Evolutionary conservation across 1,284 basidiomycete species (phyloP).

Genomic region (Pulchroboletus neoregius): DNA sequence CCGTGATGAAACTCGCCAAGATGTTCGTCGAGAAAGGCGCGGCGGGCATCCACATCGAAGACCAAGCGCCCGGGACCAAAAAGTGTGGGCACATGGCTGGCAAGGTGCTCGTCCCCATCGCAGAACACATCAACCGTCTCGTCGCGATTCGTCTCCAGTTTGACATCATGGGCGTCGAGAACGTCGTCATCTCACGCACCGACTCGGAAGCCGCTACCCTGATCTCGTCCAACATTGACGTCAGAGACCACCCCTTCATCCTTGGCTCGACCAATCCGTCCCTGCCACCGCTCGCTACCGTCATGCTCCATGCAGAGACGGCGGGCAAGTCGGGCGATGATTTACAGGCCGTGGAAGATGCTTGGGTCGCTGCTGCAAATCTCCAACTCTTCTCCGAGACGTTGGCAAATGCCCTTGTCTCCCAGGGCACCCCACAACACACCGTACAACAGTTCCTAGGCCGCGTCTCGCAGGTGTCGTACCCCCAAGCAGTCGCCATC

Average conservation of each 20-base stretch:
- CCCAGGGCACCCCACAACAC: constrained; percentile 52
- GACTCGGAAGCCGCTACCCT: constrained; percentile 94
- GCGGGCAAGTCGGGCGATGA: constrained; percentile 77
- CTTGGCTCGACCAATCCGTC: constrained; percentile 83
- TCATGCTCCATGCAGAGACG: constrained; percentile 83
- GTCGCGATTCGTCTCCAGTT: constrained; percentile 66
- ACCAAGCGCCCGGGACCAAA: constrained; percentile 81
- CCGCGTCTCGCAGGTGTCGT: constrained; percentile 64
- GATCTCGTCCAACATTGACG: constrained; percentile 95
- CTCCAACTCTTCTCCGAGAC: constrained; percentile 77
- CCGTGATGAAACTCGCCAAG: constrained; percentile 76
- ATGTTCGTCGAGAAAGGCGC: constrained; percentile 81
- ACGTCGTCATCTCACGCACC: constrained; percentile 73
- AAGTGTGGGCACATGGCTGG: constrained; percentile 85
- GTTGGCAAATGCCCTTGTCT: constrained; percentile 68
- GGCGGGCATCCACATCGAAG: constrained; percentile 79
- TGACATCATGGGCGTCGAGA: constrained; percentile 63
- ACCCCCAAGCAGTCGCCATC: constrained; percentile 66
- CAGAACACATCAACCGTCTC: constrained; percentile 78
- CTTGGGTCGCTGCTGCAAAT: constrained; percentile 77
- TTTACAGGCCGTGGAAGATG: constrained; percentile 84
- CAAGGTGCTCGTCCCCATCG: constrained; percentile 76
- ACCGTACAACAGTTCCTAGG: constrained; percentile 57
- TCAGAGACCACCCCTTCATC: constrained; percentile 95
- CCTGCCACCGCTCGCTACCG: constrained; percentile 65